Base-by-base conservation (phyloP, 1,284 basidiomycete genomes). In the Puccinia horiana region DNA sequence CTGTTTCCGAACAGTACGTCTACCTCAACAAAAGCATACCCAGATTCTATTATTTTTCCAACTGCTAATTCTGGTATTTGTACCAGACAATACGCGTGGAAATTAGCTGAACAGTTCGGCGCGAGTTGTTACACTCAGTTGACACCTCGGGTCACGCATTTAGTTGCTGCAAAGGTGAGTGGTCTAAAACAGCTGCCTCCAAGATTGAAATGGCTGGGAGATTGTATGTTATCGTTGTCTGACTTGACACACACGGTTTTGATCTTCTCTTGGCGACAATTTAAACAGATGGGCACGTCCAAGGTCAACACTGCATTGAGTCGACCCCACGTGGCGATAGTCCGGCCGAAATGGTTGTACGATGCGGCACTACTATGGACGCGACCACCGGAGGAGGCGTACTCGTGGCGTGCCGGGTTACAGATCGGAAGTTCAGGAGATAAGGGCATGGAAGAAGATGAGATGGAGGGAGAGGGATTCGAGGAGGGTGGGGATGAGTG, bases 261-360 rank as follows among this genome's bases (percentile, higher is more conserved):
- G 77, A 47, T 76, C 80, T 70, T 81, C 58, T 81, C 52, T 58
- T 35, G 47, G 20, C n/a, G 56, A 26, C 32, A 67, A 18, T 16
- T 47, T 72, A 40, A 40, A 6, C 85, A 94, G 92, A 90, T 90
- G 83, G 94, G 94, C 49, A 98, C 96, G 0, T 92, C 92, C 83
- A 98, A 99, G 88, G 94, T 96, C 0, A 92, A 94, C 85, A 88
- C 90, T 63, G 95, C 95, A 0, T 89, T 81, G 29, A 81, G 91
- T 54, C 90, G 90, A 84, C 90, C 91, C 29, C 90, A 91, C 11
- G 90, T 94, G 84, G 91, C 93, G 84, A 91, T 97, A 83, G 95
- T 99, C 9, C 93, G 92, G 91, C 88, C 93, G 2, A 88, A 90
- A 12, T 98, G 96, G 96, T 92, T 98, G 85, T 92, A 91, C 73